phyloP scores from a whole-genome alignment of 768 basidiomycete genomes.

The Rhodotorula paludigena region DNA sequence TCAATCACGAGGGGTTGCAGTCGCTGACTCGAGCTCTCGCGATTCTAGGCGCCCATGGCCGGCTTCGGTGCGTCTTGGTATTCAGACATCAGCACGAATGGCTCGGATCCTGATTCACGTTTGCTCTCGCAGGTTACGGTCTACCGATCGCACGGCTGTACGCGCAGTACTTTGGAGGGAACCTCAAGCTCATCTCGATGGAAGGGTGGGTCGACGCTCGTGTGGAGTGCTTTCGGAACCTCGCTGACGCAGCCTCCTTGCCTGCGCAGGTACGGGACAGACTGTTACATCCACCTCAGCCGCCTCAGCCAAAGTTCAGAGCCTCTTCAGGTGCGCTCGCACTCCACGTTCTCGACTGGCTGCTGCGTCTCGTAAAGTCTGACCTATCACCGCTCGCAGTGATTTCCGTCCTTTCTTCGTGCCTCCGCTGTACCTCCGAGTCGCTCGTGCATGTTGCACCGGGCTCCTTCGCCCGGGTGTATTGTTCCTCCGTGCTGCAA shows the following conservation, averaged over 20 bases:
- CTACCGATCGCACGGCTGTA: constrained; percentile 89
- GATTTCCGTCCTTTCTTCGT: too few relatives aligned
- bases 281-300: constrained; percentile 74
- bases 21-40: too few relatives aligned
- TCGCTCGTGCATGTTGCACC: too few relatives aligned
- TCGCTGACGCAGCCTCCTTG: not conserved
- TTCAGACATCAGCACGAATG: too few relatives aligned
- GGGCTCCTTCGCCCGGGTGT: too few relatives aligned
- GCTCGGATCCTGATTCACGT: too few relatives aligned
- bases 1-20: too few relatives aligned
- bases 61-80: constrained; percentile 54
- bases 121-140: constrained; percentile 71
- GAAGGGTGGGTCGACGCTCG: constrained; percentile 57
- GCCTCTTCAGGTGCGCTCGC: constrained; percentile 36
- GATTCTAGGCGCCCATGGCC: constrained; percentile 98
- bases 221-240: not conserved
- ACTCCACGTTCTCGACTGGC: not conserved
- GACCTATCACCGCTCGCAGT: too few relatives aligned
- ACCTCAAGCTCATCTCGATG: constrained; percentile 91
- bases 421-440: too few relatives aligned
- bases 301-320: constrained; percentile 30
- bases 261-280: constrained; percentile 62
- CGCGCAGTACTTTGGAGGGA: constrained; percentile 70
- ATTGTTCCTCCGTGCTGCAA: too few relatives aligned
- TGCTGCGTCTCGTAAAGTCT: too few relatives aligned